Base-by-base conservation (phyloP, 1,284 basidiomycete species). In the Meira miltonrushii region DNA sequence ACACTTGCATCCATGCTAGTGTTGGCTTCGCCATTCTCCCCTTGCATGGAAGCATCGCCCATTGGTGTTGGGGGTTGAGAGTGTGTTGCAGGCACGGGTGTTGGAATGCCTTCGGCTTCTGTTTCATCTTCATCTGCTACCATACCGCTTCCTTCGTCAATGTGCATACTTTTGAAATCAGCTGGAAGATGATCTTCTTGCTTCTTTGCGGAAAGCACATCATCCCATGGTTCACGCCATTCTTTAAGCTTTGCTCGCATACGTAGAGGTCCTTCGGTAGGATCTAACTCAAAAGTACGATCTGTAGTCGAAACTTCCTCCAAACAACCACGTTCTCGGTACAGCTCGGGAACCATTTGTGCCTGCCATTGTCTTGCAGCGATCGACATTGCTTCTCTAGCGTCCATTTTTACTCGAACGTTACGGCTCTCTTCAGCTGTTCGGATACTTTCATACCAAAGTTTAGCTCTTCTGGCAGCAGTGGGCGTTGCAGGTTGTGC, bases 251-350 rank as follows among this genome's bases (percentile, higher is more conserved):
- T 76, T 50, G 69, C 64, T 2, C 77, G 64, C 51, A 71, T 67
- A 3, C 75, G 63, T 28, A 61, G 53, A 1, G 75, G 77, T 0
- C 77, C 77, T 54, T 78, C 75, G 15, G 74, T 78, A 0, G 75
- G 62, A 52, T 78, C 75, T 17, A 77, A 62, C 19, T 61, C 60
- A 68, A 70, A 75, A 15, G 59, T 25, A n/a, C 51, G 39, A 7
- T 7, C n/a, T n/a, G 25, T 39, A 10, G 41, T 28, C 6, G 50
- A 41, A 5, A 57, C 62, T 5, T 33, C 39, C 10, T 56, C 60
- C 11, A 73, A 53, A 49, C 71, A 40, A 23, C 64, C 65, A 2
- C 65, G 38, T 28, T 70, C 68, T 0, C 69, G 57, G 4, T 67
- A 57, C 10, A 71, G 58, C n/a, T 55, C 57, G 11, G 50, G 52